A percentile compares a stretch with the other conserved stretches of the same genome.
These are phyloP conservation scores for Exophiala sp. DNA, from an alignment of 2,329 filamentous ascomycete species.

Conservation along the genomic window DNA sequence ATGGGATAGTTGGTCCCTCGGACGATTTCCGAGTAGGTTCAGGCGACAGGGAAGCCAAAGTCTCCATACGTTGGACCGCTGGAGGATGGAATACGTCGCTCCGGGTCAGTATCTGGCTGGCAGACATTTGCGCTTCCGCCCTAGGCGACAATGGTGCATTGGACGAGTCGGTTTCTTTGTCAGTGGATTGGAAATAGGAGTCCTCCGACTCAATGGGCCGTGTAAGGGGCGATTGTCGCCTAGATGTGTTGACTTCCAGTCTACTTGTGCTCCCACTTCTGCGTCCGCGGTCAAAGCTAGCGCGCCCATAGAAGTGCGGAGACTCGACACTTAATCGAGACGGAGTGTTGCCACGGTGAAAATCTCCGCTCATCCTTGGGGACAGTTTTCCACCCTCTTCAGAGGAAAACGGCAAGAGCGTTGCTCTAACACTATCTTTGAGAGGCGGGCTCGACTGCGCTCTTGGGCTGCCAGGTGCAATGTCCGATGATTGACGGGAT, in stretches of 20 bases:
- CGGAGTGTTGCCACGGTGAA: slow-evolving; percentile 37
- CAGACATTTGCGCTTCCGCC: slow-evolving; percentile 67
- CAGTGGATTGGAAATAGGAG: slow-evolving; percentile 70
- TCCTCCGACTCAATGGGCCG: slow-evolving; percentile 64
- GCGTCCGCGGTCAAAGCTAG: slow-evolving; percentile 38
- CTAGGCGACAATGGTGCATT: slow-evolving; percentile 66
- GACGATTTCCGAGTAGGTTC: slow-evolving; percentile 42
- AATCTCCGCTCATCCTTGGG: slow-evolving; percentile 42
- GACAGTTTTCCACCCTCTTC: slow-evolving; percentile 45
- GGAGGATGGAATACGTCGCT: slow-evolving; percentile 87
- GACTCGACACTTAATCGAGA: slow-evolving; percentile 34
- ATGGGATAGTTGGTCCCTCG: slow-evolving; percentile 29
- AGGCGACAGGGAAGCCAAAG: slow-evolving; percentile 30
- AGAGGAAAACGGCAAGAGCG: slow-evolving; percentile 54
- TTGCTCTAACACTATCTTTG: slow-evolving; percentile 60
- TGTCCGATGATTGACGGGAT: slow-evolving; percentile 12
- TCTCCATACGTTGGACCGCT: slow-evolving; percentile 50
- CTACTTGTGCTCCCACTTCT: slow-evolving; percentile 63
- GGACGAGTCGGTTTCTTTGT: slow-evolving; percentile 71
- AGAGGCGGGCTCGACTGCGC: slow-evolving; percentile 32
- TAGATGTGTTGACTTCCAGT: slow-evolving; percentile 50
- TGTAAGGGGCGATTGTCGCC: slow-evolving; percentile 47
- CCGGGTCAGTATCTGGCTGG: slow-evolving; percentile 81
- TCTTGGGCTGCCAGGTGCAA: slow-evolving; percentile 12
- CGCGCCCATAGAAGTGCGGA: slow-evolving; percentile 28